Evolutionary conservation across 345 rosid genomes (phyloP).

Genomic region (Fremontodendron californicum): DNA sequence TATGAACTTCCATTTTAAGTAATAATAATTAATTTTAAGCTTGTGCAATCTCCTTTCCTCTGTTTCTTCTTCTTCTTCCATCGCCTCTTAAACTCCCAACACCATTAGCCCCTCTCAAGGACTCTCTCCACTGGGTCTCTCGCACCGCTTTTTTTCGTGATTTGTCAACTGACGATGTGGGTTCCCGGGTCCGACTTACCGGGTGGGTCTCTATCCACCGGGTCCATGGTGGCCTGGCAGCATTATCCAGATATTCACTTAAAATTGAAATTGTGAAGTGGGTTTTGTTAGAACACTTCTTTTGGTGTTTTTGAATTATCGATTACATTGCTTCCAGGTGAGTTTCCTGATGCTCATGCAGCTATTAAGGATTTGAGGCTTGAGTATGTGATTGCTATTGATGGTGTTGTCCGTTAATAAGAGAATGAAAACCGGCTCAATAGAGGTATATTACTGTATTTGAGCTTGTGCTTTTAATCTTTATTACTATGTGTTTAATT

Average conservation of each 20-base stretch:
- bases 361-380: slow-evolving; percentile 66
- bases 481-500: background rate
- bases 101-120: slow-evolving; percentile 15
- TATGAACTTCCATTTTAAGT: too few relatives aligned
- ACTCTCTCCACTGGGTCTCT: slow-evolving; percentile 64
- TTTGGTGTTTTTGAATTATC: slow-evolving; percentile 15
- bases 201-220: slow-evolving; percentile 97
- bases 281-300: background rate
- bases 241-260: slow-evolving; percentile 62
- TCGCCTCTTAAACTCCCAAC: slow-evolving; percentile 21
- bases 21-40: too few relatives aligned
- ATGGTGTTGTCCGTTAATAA: slow-evolving; percentile 69
- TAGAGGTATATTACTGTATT: slow-evolving; percentile 47
- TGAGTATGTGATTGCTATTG: slow-evolving; percentile 78
- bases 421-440: slow-evolving; percentile 75
- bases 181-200: slow-evolving; percentile 75
- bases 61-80: slow-evolving; percentile 25
- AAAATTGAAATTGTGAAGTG: background rate
- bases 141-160: slow-evolving; percentile 65
- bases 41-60: too few relatives aligned
- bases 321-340: slow-evolving; percentile 79
- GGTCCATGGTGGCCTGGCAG: slow-evolving; percentile 89
- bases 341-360: slow-evolving; percentile 78
- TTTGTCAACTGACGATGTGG: slow-evolving; percentile 58
- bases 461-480: background rate